Evolutionary conservation across 2,329 filamentous ascomycete species (phyloP).

Genomic region (Pochonia chlamydosporia): DNA sequence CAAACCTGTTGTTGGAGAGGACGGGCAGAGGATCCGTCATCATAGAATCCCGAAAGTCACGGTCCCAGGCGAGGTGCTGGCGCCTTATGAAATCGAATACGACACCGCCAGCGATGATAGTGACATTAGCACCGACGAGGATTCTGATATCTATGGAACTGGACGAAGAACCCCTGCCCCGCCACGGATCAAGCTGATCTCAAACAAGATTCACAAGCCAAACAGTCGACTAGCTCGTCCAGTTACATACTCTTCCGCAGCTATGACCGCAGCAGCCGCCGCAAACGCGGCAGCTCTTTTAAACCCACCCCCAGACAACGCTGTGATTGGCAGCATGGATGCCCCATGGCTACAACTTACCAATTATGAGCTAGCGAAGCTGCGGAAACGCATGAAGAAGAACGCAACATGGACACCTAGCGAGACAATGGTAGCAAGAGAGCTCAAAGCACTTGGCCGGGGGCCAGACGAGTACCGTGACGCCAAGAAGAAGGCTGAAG

Average conservation of each 20-base stretch:
- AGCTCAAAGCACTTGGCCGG: conserved; percentile 66
- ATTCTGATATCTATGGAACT: conserved; percentile 35
- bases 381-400: conserved; percentile 87
- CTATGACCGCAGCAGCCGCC: conserved; percentile 31
- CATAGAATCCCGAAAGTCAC: conserved; percentile 52
- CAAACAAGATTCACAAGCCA: conserved; percentile 35
- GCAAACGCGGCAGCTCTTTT: conserved; percentile 37
- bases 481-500: conserved; percentile 60
- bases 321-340: conserved; percentile 51
- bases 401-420: conserved; percentile 81
- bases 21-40: conserved; percentile 40
- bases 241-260: conserved; percentile 27
- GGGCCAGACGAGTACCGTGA: conserved; percentile 56
- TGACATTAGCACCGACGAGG: conserved; percentile 47
- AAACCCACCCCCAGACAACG: conserved; percentile 54
- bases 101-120: conserved; percentile 49
- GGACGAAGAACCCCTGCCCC: conserved; percentile 29
- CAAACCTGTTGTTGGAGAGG: conserved; percentile 40
- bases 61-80: conserved; percentile 60
- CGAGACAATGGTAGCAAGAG: conserved; percentile 77
- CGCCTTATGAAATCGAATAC: conserved; percentile 60
- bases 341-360: conserved; percentile 63
- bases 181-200: conserved; percentile 46
- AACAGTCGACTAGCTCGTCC: conserved; percentile 33
- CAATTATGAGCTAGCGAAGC: conserved; percentile 57